Evolutionary conservation across 106 monocot species (phyloP), one percentile per base, ranked within the genome.

Genomic region (Amphibolis antarctica): DNA sequence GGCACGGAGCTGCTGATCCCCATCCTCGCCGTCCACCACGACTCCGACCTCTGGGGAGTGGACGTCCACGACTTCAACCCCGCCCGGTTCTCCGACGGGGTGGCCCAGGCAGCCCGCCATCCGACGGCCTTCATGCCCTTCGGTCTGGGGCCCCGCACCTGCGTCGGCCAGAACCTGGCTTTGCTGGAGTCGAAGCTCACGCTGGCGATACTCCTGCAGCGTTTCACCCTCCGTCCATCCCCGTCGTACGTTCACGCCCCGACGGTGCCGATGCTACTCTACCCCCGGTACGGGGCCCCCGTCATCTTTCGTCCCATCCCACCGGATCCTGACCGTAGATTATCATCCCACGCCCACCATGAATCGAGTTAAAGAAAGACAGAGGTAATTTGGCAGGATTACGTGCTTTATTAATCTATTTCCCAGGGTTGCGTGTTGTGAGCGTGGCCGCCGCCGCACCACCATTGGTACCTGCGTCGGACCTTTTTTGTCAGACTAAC

Each of bases 81-180:
- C 0, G 68, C 66, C 64, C 65, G 84, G 48, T 84, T 84, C 53
- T 62, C 77, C 11, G 12, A 44, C 18, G 84, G 77, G 9, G 71
- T 83, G 27, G 19, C 53, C 0, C 55, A 59, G 5, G 82, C 82
- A 0, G 79, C 79, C 55, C 14, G 23, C 21, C 55, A 46, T 9
- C 71, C 77, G 6, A 63, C 71, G 42, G 12, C 60, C 31, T 84
- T 80, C 77, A 56, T 74, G n/a, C 84, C 84, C 12, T 84, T 84
- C 58, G 62, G 62, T 12, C 22, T 45, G 14, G 22, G 62, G 24
- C 12, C 22, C 6, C 46, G 62, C 18, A 44, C 62, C 0, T 63
- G 62, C 62, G 23, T 63, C 24, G 62, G 62, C 1, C 21, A n/a
- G 62, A 30, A 63, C 11, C 45, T 62, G 5, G 62, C 62, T 0